Percentiles rank a stretch among this genome's conserved stretches.
Conservation (phyloP, 106 monocot genomes). For the Dioscorea alata region DNA sequence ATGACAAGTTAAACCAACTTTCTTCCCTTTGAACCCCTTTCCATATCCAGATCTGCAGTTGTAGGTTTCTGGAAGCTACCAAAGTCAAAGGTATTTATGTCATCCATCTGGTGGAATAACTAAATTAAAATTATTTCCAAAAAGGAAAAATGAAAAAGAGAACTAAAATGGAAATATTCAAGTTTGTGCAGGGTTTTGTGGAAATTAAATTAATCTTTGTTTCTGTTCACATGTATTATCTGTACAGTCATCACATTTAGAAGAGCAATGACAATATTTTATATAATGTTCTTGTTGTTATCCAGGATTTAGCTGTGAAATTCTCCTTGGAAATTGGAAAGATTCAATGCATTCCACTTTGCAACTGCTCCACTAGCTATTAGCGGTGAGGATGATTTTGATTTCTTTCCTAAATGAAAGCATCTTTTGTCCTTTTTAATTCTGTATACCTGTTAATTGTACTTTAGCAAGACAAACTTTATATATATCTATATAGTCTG, state of each 20-base stretch:
- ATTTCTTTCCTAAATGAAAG: not conserved
- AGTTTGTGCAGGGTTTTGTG: too few relatives aligned
- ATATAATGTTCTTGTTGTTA: not conserved
- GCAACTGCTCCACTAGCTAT: constrained; percentile 67
- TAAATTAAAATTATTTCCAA: too few relatives aligned
- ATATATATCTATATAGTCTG: too few relatives aligned
- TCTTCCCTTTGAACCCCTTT: constrained; percentile 51
- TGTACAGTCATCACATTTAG: too few relatives aligned
- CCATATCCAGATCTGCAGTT: constrained; percentile 16
- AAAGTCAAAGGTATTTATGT: constrained; percentile 54
- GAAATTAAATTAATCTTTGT: too few relatives aligned
- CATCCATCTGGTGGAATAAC: not conserved
- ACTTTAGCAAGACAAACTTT: too few relatives aligned
- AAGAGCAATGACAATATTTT: not conserved
- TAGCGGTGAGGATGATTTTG: constrained; percentile 54
- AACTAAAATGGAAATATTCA: too few relatives aligned
- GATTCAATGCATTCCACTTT: constrained; percentile 56
- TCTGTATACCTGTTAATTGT: too few relatives aligned
- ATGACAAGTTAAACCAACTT: constrained; percentile 56
- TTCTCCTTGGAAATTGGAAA: constrained; percentile 48
- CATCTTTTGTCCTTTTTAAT: not conserved
- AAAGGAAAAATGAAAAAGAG: not conserved
- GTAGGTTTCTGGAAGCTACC: constrained; percentile 43
- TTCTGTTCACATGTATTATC: too few relatives aligned
- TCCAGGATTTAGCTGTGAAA: constrained; percentile 38